phyloP scores from a whole-genome alignment of 176 grass and related monocot genomes.

The Triticum dicoccoides region DNA sequence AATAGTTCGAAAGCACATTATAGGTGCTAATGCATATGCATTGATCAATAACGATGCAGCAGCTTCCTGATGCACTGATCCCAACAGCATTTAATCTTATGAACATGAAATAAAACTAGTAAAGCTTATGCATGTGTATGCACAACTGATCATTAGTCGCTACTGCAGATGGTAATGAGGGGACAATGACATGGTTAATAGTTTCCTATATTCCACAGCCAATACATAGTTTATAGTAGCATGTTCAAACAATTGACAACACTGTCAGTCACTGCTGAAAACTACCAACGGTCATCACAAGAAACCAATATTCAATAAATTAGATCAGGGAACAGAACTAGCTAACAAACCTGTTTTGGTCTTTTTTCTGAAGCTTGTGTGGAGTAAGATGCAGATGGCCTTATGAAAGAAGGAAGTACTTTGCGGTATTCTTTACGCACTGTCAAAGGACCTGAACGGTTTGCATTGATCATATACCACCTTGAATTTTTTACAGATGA shows the following conservation, averaged over 20 bases:
- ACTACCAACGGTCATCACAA: neutral
- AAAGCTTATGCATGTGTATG: slow-evolving; percentile 5
- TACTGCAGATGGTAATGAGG: neutral
- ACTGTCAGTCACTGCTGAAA: neutral
- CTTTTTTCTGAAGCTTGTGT: slow-evolving; percentile 64
- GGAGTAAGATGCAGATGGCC: slow-evolving; percentile 76
- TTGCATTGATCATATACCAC: slow-evolving; percentile 48
- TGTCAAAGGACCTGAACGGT: slow-evolving; percentile 31
- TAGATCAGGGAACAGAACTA: slow-evolving; percentile 6
- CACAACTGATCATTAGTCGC: neutral
- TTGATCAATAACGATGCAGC: neutral
- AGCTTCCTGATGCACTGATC: neutral
- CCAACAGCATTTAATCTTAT: neutral
- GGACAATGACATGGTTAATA: neutral
- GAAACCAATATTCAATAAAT: neutral
- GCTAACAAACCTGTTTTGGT: slow-evolving; percentile 63
- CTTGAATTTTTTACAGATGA: slow-evolving; percentile 36
- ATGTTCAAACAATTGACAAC: neutral
- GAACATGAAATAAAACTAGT: slow-evolving; percentile 1
- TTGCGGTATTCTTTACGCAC: slow-evolving; percentile 19
- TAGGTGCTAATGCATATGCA: neutral
- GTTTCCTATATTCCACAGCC: neutral
- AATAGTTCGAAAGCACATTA: neutral
- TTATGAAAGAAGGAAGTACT: slow-evolving; percentile 39
- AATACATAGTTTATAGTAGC: neutral